Evolutionary conservation across 768 basidiomycete species (phyloP), one percentile per base, ranked within the genome.

Genomic region (Podaxis rugospora): DNA sequence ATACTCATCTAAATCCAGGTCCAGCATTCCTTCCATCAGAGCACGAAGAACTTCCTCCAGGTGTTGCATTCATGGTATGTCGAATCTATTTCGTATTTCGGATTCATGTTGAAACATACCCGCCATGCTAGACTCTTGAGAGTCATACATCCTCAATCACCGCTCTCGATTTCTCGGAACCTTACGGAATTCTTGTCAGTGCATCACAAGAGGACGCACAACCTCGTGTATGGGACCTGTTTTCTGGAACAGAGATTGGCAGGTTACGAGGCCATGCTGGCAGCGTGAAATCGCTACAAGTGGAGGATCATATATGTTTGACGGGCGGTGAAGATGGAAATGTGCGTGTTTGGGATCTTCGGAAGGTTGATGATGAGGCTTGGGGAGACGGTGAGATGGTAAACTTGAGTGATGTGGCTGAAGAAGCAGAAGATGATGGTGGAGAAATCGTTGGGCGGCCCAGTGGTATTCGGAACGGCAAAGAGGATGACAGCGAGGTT

Each of bases 1-100:
- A 47, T 56, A 21, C 53, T 56, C 40, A 49, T 32, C 16, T 13
- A 46, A 42, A 55, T 25, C 44, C 62, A 89, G 95, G 96, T 1
- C 95, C 96, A 0, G 92, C 92, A 16, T 98, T 99, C 78, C 72
- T 99, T 51, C 97, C 97, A 3, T 97, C 95, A 16, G 97, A 98
- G 71, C 97, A 99, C 66, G 93, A 95, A 66, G 94, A 97, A 56
- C 80, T 99, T 32, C 97, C 97, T 7, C 84, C 88, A 6, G 94
- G 93, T 1, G 86, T 98, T 4, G 97, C 96, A 11, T 99, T 99
- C 76, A 98, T 99, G 95, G 93, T 93, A 74, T 66, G 67, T 66
- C 42, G 18, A 6, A 16, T 6, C 42, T 32, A 32, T 32, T 2
- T 44, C 18, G n/a, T 18, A 44, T 44, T 7, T 16, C 42, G 18